phyloP scores from a whole-genome alignment of 257 asterid genomes.

The Haberlea rhodopensis region DNA sequence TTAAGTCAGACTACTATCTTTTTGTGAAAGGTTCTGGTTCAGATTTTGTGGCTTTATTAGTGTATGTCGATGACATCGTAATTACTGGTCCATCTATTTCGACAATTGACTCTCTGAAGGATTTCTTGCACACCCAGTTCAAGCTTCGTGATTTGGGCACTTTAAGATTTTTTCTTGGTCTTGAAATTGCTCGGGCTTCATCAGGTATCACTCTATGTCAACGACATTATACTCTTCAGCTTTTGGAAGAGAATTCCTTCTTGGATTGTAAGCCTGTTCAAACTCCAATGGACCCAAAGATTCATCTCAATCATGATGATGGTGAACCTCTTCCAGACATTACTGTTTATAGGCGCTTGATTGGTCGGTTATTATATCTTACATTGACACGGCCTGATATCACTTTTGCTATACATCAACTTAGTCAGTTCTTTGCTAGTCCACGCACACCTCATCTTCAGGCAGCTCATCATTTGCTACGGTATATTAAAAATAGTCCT shows the following conservation, averaged over 20 bases:
- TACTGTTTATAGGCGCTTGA: too few species aligned
- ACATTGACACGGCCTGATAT: too few species aligned
- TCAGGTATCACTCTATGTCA: not conserved
- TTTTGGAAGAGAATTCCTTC: not conserved
- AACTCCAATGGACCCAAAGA: too few species aligned
- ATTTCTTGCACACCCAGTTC: not conserved
- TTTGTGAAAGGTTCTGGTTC: too few species aligned
- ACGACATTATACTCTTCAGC: not conserved
- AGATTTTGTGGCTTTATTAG: too few species aligned
- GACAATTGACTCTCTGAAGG: not conserved
- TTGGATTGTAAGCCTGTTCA: not conserved
- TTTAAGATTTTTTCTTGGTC: not conserved
- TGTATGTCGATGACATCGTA: too few species aligned
- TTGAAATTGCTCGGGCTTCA: not conserved
- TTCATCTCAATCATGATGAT: too few species aligned
- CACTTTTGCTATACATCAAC: not conserved
- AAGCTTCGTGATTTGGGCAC: not conserved
- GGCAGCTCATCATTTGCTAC: too few species aligned
- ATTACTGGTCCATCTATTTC: not conserved
- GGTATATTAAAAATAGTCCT: too few species aligned
- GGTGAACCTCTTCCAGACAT: too few species aligned
- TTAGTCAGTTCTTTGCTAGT: not conserved
- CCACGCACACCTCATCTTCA: not conserved
- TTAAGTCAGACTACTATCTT: too few species aligned
- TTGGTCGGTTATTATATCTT: too few species aligned